Percentiles rank a stretch among this genome's conserved stretches.
Conservation (phyloP, 306 rosid species). For the Delonix regia region DNA sequence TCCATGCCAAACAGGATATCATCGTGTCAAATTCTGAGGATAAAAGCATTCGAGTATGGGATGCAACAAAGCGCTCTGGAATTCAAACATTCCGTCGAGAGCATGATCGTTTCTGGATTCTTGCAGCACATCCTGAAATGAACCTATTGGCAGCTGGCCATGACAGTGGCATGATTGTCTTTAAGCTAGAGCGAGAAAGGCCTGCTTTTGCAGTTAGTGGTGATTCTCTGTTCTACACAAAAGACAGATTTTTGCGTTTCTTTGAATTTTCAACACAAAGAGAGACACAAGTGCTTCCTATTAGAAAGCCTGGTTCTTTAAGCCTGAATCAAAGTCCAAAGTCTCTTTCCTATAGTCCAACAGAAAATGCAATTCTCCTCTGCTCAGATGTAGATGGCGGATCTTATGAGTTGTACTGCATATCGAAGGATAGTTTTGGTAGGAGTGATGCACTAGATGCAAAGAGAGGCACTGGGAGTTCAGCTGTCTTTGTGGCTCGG, state of each 20-base stretch:
- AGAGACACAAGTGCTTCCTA: constrained; percentile 79
- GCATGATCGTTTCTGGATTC: constrained; percentile 97
- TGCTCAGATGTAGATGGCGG: constrained; percentile 92
- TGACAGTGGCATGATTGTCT: constrained; percentile 95
- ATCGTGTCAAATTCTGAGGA: constrained; percentile 96
- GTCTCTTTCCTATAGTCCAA: constrained; percentile 79
- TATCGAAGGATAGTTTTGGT: constrained; percentile 73
- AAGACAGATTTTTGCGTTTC: constrained; percentile 80
- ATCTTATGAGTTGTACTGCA: constrained; percentile 78
- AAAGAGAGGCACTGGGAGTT: constrained; percentile 86
- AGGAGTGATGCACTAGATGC: constrained; percentile 86
- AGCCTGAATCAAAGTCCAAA: constrained; percentile 84
- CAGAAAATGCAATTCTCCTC: constrained; percentile 86
- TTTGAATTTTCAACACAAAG: constrained; percentile 80
- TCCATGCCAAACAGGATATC: constrained; percentile 92
- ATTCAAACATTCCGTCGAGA: constrained; percentile 91
- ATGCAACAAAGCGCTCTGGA: constrained; percentile 89
- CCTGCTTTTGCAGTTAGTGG: constrained; percentile 89
- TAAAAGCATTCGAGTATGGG: constrained; percentile 96
- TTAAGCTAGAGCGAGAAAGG: constrained; percentile 92
- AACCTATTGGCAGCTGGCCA: constrained; percentile 95
- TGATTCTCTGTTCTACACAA: constrained; percentile 73
- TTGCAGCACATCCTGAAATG: constrained; percentile 93
- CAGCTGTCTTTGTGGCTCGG: constrained; percentile 88
- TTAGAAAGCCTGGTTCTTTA: constrained; percentile 83